Percentiles rank a stretch among this genome's conserved stretches.
phyloP scores from a whole-genome alignment of 495 filamentous ascomycete genomes.

The Evernia prunastri region DNA sequence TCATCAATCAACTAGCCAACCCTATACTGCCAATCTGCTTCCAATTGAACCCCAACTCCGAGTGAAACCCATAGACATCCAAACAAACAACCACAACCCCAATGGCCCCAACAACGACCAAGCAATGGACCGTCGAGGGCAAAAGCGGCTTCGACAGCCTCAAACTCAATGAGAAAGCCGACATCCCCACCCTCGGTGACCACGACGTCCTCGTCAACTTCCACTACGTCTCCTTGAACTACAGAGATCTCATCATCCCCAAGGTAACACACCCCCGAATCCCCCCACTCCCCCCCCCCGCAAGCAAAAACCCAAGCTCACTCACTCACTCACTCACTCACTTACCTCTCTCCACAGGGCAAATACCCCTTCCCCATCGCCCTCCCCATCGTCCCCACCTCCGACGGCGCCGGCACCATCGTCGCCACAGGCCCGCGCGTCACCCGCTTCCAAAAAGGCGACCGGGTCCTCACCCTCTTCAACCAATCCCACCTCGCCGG shows the following conservation, averaged over 20 bases:
- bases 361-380: slow-evolving; percentile 58
- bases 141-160: slow-evolving; percentile 56
- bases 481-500: slow-evolving; percentile 70
- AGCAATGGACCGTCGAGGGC: slow-evolving; percentile 58
- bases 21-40: too few species aligned
- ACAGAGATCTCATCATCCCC: slow-evolving; percentile 73
- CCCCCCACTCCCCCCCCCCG: not conserved
- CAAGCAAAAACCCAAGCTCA: not conserved
- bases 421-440: slow-evolving; percentile 62
- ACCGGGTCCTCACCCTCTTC: slow-evolving; percentile 70
- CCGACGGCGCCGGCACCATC: slow-evolving; percentile 75
- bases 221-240: slow-evolving; percentile 72
- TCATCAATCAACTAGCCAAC: too few species aligned
- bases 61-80: not conserved
- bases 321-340: too few species aligned
- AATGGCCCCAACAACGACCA: slow-evolving; percentile 49
- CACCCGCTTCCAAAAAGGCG: slow-evolving; percentile 59
- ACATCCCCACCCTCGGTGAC: slow-evolving; percentile 57
- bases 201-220: slow-evolving; percentile 72
- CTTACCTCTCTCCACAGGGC: slow-evolving; percentile 46
- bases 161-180: slow-evolving; percentile 44
- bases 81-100: slow-evolving; percentile 17
- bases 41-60: not conserved
- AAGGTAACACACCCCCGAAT: slow-evolving; percentile 40
- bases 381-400: slow-evolving; percentile 60